Evolutionary conservation across 768 basidiomycete species (phyloP).

Genomic region (Leccinum arenicola): DNA sequence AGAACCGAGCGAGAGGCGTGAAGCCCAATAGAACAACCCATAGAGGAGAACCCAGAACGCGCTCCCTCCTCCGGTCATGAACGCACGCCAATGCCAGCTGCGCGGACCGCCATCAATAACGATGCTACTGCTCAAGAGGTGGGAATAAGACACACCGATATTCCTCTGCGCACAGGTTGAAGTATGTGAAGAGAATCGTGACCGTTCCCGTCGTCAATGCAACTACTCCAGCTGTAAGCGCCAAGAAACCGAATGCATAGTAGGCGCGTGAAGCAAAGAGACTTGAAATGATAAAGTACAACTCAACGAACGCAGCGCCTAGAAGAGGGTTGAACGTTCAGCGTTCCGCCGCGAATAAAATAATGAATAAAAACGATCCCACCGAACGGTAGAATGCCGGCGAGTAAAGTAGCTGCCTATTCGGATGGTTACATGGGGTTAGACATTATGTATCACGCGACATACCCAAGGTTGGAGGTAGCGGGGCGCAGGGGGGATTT

Average conservation of each 20-base stretch:
- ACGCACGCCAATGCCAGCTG: conserved; percentile 98
- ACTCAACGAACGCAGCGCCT: conserved; percentile 94
- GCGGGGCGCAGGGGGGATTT: conserved; percentile 85
- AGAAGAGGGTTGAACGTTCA: neutral
- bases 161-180: conserved; percentile 90
- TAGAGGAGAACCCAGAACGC: conserved; percentile 90
- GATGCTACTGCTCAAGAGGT: neutral
- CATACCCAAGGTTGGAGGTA: conserved; percentile 81
- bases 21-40: conserved; percentile 85
- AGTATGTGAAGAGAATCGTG: conserved; percentile 86
- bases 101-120: conserved; percentile 2
- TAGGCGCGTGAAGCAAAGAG: conserved; percentile 90
- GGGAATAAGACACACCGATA: conserved; percentile 59
- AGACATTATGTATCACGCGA: conserved; percentile 10
- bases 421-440: conserved; percentile 12
- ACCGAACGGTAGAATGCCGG: conserved; percentile 92
- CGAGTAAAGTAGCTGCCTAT: conserved; percentile 71
- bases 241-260: conserved; percentile 95
- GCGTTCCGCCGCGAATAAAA: conserved; percentile 4
- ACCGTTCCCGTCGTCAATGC: conserved; percentile 88
- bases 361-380: conserved; percentile 14
- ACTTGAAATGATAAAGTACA: conserved; percentile 89
- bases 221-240: conserved; percentile 81
- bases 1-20: conserved; percentile 82
- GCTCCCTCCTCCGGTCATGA: conserved; percentile 88